Percentiles rank a stretch among this genome's conserved stretches.
phyloP scores from a whole-genome alignment of 352 stramenopile species.

The Globisporangium takayamanum region DNA sequence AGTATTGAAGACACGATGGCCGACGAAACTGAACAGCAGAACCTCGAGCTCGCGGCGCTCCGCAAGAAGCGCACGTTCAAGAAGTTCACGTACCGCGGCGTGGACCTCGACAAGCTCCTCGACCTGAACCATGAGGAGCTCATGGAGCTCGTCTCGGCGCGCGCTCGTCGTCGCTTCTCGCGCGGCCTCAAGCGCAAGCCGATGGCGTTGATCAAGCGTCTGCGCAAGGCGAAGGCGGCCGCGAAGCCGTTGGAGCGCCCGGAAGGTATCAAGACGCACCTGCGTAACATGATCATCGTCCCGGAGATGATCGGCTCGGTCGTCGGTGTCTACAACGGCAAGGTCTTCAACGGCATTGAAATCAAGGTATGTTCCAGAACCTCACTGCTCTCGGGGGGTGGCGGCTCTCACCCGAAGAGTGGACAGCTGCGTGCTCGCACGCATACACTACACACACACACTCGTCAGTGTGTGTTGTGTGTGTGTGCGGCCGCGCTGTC shows the following conservation, averaged over 20 bases:
- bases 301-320: slow-evolving; percentile 99
- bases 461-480: background rate
- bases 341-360: slow-evolving; percentile 99
- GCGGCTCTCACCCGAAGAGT: slow-evolving; percentile 75
- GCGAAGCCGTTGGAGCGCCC: slow-evolving; percentile 96
- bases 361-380: slow-evolving; percentile 96
- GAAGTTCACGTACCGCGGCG: slow-evolving; percentile 99
- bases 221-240: slow-evolving; percentile 99
- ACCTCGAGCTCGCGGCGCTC: slow-evolving; percentile 90
- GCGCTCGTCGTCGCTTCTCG: slow-evolving; percentile 97
- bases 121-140: slow-evolving; percentile 99
- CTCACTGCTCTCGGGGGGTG: slow-evolving; percentile 74
- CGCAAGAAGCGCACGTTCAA: slow-evolving; percentile 99
- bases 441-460: background rate
- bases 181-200: slow-evolving; percentile 99
- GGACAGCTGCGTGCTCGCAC: slow-evolving; percentile 8
- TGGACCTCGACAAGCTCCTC: slow-evolving; percentile 99
- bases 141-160: slow-evolving; percentile 96
- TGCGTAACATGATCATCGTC: slow-evolving; percentile 99
- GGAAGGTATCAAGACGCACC: slow-evolving; percentile 98
- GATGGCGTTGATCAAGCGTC: slow-evolving; percentile 99
- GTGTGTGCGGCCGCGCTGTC: slow-evolving; percentile 3
- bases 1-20: slow-evolving; percentile 22
- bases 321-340: slow-evolving; percentile 99
- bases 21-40: slow-evolving; percentile 59